phyloP scores from a whole-genome alignment of 1,284 basidiomycete genomes.

The Ganoderma multipileum region DNA sequence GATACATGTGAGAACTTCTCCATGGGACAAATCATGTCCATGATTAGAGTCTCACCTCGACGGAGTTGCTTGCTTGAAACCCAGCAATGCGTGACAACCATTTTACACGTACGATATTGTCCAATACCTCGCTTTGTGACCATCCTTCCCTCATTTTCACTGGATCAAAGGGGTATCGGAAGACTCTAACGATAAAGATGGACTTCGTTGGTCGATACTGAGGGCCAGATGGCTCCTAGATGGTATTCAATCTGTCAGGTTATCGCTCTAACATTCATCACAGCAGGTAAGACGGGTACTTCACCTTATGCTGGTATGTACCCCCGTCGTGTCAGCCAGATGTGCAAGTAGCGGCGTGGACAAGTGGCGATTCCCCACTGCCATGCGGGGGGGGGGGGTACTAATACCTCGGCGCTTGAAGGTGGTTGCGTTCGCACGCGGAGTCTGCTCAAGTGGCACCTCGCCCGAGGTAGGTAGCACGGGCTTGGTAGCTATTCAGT shows the following conservation, averaged over 20 bases:
- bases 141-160: neutral
- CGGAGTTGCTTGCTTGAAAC: neutral
- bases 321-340: neutral
- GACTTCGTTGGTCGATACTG: neutral
- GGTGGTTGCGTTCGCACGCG: neutral
- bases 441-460: too few relatives aligned
- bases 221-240: neutral
- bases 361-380: neutral
- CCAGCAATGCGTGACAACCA: neutral
- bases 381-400: neutral
- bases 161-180: too few relatives aligned
- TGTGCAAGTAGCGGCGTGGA: neutral
- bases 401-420: neutral
- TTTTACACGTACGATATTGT: neutral
- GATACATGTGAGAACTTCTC: neutral
- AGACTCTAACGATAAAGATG: neutral
- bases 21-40: neutral
- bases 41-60: neutral
- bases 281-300: neutral
- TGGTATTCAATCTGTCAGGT: neutral
- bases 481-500: too few relatives aligned
- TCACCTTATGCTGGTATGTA: neutral
- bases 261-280: neutral
- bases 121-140: neutral
- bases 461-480: too few relatives aligned